Evolutionary conservation across 257 asterid species (phyloP).

Genomic region (Solanum pennellii): DNA sequence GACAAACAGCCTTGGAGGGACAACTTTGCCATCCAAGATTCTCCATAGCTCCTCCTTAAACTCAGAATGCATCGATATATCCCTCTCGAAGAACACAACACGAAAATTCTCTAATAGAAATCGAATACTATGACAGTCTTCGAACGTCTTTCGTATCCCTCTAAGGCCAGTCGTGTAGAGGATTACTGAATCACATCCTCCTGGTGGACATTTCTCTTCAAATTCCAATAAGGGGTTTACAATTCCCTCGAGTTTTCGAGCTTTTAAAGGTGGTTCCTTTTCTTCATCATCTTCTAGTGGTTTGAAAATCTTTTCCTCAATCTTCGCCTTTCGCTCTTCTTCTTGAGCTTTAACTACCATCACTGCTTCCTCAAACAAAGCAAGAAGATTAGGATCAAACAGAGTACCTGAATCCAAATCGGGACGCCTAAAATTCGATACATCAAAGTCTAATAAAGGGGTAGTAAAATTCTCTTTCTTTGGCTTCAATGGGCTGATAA

Average conservation of each 20-base stretch:
- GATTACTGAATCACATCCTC: slow-evolving; percentile 51
- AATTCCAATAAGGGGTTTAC: slow-evolving; percentile 35
- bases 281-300: slow-evolving; percentile 8
- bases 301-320: slow-evolving; percentile 5
- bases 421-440: slow-evolving; percentile 41
- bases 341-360: slow-evolving; percentile 48
- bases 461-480: slow-evolving; percentile 3
- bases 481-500: background rate
- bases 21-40: slow-evolving; percentile 35
- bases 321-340: slow-evolving; percentile 34
- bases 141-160: slow-evolving; percentile 81
- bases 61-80: slow-evolving; percentile 79
- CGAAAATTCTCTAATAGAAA: slow-evolving; percentile 49
- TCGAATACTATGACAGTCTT: slow-evolving; percentile 61
- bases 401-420: slow-evolving; percentile 54
- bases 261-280: slow-evolving; percentile 41
- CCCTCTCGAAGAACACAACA: slow-evolving; percentile 63
- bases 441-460: slow-evolving; percentile 26
- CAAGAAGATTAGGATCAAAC: slow-evolving; percentile 62
- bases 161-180: slow-evolving; percentile 85
- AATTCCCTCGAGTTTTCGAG: slow-evolving; percentile 26
- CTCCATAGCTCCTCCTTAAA: slow-evolving; percentile 72
- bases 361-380: slow-evolving; percentile 62
- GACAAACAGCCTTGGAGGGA: slow-evolving; percentile 73
- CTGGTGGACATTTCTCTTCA: slow-evolving; percentile 68